Evolutionary conservation across 164 flowering plant species (phyloP).

Genomic region (Chimonanthus praecox): DNA sequence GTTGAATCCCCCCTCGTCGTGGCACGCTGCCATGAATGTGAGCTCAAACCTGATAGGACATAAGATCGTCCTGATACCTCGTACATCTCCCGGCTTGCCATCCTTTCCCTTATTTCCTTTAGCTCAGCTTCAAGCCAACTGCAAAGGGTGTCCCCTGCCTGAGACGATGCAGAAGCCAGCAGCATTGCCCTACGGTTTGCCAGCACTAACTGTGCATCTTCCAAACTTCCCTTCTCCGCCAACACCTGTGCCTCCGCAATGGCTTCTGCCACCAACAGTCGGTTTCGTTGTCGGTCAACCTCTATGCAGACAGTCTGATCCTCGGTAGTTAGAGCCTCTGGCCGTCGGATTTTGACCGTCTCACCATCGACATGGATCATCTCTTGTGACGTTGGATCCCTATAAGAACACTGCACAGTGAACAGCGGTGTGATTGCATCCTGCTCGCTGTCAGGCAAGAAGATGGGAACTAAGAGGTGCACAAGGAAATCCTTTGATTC

Average conservation of each 20-base stretch:
- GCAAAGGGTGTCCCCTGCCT: conserved; percentile 26
- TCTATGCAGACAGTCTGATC: conserved; percentile 16
- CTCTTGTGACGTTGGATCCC: conserved; percentile 21
- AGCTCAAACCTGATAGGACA: conserved; percentile 33
- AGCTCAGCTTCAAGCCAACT: conserved; percentile 28
- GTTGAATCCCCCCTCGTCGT: conserved; percentile 23
- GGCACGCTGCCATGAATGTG: conserved; percentile 34
- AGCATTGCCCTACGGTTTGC: conserved; percentile 10
- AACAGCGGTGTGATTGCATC: conserved; percentile 11
- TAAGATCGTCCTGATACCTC: conserved; percentile 29
- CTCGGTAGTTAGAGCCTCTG: conserved; percentile 7
- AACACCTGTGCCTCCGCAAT: conserved; percentile 23
- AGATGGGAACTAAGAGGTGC: conserved; percentile 17
- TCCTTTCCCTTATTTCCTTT: conserved; percentile 22
- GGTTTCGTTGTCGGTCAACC: conserved; percentile 32
- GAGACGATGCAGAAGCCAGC: conserved; percentile 22
- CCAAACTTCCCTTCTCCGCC: conserved; percentile 29
- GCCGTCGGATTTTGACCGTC: conserved; percentile 18
- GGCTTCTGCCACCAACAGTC: conserved; percentile 18
- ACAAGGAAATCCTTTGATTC: conserved; percentile 33
- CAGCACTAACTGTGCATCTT: conserved; percentile 19
- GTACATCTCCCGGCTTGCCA: conserved; percentile 24
- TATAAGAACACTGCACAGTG: conserved; percentile 18
- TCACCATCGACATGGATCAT: conserved; percentile 7
- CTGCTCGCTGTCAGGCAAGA: neutral